phyloP scores from a whole-genome alignment of 1,284 basidiomycete genomes.

The Fomitopsis schrenkii region DNA sequence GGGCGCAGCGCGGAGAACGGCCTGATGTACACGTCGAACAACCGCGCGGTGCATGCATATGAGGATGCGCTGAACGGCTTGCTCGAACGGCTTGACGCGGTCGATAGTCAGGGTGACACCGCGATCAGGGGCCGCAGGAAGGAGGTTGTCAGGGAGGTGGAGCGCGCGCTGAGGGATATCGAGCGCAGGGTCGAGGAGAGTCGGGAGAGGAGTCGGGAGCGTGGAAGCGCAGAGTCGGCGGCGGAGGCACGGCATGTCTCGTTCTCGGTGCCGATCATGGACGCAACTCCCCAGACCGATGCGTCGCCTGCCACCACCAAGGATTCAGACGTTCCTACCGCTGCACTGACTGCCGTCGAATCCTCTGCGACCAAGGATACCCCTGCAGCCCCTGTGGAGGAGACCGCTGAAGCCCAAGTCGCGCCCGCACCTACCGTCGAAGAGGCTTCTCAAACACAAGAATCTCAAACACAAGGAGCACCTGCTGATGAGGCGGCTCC shows the following conservation, averaged over 20 bases:
- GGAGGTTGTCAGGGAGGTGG: slow-evolving; percentile 57
- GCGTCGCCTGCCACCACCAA: background rate
- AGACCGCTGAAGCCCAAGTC: too few species aligned
- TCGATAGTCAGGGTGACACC: slow-evolving; percentile 60
- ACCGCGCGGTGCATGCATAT: slow-evolving; percentile 45
- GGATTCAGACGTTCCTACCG: background rate
- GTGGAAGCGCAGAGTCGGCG: background rate
- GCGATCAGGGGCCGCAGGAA: slow-evolving; percentile 54
- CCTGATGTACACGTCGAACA: slow-evolving; percentile 36
- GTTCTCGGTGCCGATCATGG: background rate
- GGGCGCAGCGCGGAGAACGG: slow-evolving; percentile 5
- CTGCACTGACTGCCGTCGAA: background rate
- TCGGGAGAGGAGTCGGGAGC: slow-evolving; percentile 29
- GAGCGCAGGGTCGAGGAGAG: slow-evolving; percentile 37
- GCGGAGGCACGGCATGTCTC: background rate
- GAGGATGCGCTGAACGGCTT: slow-evolving; percentile 55
- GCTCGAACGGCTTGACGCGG: slow-evolving; percentile 59
- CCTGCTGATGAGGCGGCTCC: background rate
- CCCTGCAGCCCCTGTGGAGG: too few species aligned
- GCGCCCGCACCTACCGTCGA: background rate
- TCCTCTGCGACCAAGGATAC: too few species aligned
- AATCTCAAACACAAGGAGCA: background rate
- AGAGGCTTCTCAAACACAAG: background rate
- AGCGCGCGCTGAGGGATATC: slow-evolving; percentile 47
- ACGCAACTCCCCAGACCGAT: background rate